Percentiles rank a stretch among this genome's conserved stretches.
Evolutionary conservation across 768 basidiomycete genomes (phyloP).

Genomic region (Sporobolomyces pararoseus): DNA sequence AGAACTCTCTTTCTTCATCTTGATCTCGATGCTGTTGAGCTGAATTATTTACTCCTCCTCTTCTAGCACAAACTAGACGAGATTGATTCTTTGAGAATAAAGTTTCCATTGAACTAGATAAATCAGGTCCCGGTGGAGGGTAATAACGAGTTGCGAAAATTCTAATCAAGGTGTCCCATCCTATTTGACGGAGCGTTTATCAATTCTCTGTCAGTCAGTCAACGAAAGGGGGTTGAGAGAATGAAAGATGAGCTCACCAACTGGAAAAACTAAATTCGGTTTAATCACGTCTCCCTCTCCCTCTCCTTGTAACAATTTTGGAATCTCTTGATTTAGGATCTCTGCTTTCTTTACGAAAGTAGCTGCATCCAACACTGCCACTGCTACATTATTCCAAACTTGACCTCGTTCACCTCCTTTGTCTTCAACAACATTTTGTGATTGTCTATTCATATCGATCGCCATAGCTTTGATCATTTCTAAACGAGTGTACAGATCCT

Average conservation of each 20-base stretch:
- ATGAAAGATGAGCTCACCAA: slow-evolving; percentile 13
- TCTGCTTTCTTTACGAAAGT: slow-evolving; percentile 79
- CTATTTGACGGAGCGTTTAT: too few species aligned
- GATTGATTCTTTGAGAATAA: slow-evolving; percentile 64
- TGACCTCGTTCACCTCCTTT: too few species aligned
- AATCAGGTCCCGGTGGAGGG: slow-evolving; percentile 50
- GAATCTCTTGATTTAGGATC: slow-evolving; percentile 58
- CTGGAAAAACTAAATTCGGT: slow-evolving; percentile 20
- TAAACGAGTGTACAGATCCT: slow-evolving; percentile 63
- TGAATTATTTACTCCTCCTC: slow-evolving; percentile 46
- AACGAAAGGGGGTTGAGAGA: slow-evolving; percentile 46
- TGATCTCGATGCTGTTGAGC: too few species aligned
- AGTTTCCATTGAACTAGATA: slow-evolving; percentile 58
- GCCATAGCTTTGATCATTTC: slow-evolving; percentile 81
- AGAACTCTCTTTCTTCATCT: slow-evolving; percentile 48
- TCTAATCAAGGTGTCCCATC: slow-evolving; percentile 78
- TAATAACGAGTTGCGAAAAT: slow-evolving; percentile 76
- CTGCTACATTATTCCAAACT: slow-evolving; percentile 57
- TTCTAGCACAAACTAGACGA: slow-evolving; percentile 64
- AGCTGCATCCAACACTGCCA: slow-evolving; percentile 80
- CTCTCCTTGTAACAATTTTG: slow-evolving; percentile 41
- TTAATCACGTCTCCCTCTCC: not conserved
- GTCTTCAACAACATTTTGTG: too few species aligned
- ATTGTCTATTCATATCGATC: slow-evolving; percentile 48
- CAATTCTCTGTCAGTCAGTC: too few species aligned